Base-by-base conservation (phyloP, 305 asterid species). In the Petunia hybrid region DNA sequence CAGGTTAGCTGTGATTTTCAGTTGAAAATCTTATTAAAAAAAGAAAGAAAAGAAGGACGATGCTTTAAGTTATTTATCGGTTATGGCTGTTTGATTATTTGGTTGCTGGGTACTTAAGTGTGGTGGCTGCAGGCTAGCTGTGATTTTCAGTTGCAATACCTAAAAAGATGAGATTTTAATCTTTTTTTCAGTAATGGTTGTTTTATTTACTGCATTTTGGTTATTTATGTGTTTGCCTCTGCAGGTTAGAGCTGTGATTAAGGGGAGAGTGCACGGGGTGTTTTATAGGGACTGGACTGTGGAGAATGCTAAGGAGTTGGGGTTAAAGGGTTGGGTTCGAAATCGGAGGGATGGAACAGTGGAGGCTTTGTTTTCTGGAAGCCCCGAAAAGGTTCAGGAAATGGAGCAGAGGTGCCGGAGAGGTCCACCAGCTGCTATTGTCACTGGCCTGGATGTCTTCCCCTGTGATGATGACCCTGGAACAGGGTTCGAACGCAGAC, bases 261-360 rank as follows among this genome's bases (percentile, higher is more conserved):
- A 93, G 85, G 98, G 99, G 39, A 85, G 97, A 86, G 98, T 95
- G 75, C 99, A 95, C 85, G 99, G 98, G 39, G 99, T 95, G 42
- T 95, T 95, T 85, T 95, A 92, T 64, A 85, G 99, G 85, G 89
- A 95, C 79, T 95, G 98, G 99, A 93, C 99, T 0, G 77, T 92
- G 57, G 92, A 89, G 42, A 95, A 92, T 85, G 98, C 98, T 13
- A 84, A 83, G 65, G 91, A 87, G 75, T 76, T 92, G 81, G 94
- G 92, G 1, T 74, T 90, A 84, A 92, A 87, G 59, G 95, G 98
- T n/a, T 95, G 99, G 99, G 99, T 94, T 31, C 86, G 98, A 79
- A 95, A 95, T 90, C 89, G 91, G 79, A 84, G 97, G 84, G 96
- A 95, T 61, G 97, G 97, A 31, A 87, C 97, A 0, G 98, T 93